Percentiles rank a stretch among this genome's conserved stretches.
phyloP scores from a whole-genome alignment of 768 basidiomycete genomes.

The Boletus sp. region DNA sequence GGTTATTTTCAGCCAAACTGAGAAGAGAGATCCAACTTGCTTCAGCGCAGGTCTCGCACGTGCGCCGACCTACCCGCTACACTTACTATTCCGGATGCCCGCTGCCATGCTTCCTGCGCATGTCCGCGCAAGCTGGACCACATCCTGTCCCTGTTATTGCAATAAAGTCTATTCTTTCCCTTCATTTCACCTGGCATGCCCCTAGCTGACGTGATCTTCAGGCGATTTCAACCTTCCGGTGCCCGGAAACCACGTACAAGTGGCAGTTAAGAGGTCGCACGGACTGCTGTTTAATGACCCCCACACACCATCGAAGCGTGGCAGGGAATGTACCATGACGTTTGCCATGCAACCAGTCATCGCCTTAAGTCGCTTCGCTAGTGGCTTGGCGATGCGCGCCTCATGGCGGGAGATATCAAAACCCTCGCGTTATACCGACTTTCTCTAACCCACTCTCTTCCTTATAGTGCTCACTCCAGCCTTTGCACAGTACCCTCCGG shows the following conservation, averaged over 20 bases:
- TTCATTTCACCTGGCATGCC: slow-evolving; percentile 21
- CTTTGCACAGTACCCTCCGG: neutral
- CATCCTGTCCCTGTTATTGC: slow-evolving; percentile 14
- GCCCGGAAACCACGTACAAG: slow-evolving; percentile 25
- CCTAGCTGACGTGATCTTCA: slow-evolving; percentile 25
- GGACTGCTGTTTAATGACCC: slow-evolving; percentile 16
- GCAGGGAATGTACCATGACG: slow-evolving; percentile 27
- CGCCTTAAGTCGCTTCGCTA: slow-evolving; percentile 30
- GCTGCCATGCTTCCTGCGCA: slow-evolving; percentile 24
- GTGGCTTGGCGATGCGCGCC: slow-evolving; percentile 30
- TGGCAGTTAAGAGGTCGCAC: slow-evolving; percentile 16
- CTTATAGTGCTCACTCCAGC: slow-evolving; percentile 1
- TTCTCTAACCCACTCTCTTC: slow-evolving; percentile 11
- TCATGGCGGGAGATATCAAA: slow-evolving; percentile 31
- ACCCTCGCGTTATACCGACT: slow-evolving; percentile 15
- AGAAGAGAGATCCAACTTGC: neutral
- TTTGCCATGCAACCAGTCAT: slow-evolving; percentile 23
- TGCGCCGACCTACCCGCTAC: slow-evolving; percentile 6
- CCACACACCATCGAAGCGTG: slow-evolving; percentile 29
- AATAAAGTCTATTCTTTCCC: slow-evolving; percentile 20
- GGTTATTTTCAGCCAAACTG: neutral
- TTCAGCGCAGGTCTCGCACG: slow-evolving; percentile 7
- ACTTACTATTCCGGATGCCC: slow-evolving; percentile 1
- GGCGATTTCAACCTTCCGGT: slow-evolving; percentile 23
- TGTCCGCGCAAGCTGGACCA: slow-evolving; percentile 22